phyloP scores from a whole-genome alignment of 2,329 filamentous ascomycete species.

The Anthostomella pinea region DNA sequence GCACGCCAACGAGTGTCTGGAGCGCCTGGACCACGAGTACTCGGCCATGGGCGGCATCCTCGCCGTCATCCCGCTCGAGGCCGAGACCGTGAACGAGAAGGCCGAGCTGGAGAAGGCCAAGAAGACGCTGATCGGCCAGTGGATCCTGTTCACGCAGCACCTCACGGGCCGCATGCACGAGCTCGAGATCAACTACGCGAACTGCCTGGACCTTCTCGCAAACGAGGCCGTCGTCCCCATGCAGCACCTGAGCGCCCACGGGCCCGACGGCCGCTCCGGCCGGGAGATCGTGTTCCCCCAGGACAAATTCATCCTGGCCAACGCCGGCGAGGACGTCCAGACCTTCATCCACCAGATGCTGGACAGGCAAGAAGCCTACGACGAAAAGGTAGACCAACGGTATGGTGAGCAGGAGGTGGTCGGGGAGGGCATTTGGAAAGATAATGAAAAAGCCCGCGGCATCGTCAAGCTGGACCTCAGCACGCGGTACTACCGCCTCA shows the following conservation, averaged over 20 bases:
- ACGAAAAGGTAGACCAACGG: conserved; percentile 33
- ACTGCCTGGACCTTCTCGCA: conserved; percentile 47
- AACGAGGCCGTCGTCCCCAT: conserved; percentile 49
- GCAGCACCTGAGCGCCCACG: conserved; percentile 51
- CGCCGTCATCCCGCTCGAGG: conserved; percentile 48
- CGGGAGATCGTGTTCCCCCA: conserved; percentile 54
- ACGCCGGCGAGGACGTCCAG: conserved; percentile 52
- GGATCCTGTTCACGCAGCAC: conserved; percentile 52
- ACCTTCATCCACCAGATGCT: conserved; percentile 45
- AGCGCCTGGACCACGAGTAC: conserved; percentile 59
- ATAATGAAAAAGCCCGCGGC: conserved; percentile 35
- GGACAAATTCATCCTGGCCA: conserved; percentile 54
- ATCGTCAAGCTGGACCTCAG: conserved; percentile 47
- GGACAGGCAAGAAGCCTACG: conserved; percentile 43
- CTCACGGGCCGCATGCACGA: conserved; percentile 55
- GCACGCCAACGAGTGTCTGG: conserved; percentile 59
- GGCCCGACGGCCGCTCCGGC: conserved; percentile 50
- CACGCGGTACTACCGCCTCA: conserved; percentile 53
- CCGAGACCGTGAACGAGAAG: conserved; percentile 34
- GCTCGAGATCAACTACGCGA: conserved; percentile 52
- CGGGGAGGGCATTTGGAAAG: conserved; percentile 38
- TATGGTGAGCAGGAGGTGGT: conserved; percentile 38
- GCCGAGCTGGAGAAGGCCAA: conserved; percentile 39
- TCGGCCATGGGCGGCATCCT: conserved; percentile 54
- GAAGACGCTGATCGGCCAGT: conserved; percentile 55